Evolutionary conservation across 1,284 basidiomycete species (phyloP), one percentile per base, ranked within the genome.

Genomic region (Pseudozyma sp.): DNA sequence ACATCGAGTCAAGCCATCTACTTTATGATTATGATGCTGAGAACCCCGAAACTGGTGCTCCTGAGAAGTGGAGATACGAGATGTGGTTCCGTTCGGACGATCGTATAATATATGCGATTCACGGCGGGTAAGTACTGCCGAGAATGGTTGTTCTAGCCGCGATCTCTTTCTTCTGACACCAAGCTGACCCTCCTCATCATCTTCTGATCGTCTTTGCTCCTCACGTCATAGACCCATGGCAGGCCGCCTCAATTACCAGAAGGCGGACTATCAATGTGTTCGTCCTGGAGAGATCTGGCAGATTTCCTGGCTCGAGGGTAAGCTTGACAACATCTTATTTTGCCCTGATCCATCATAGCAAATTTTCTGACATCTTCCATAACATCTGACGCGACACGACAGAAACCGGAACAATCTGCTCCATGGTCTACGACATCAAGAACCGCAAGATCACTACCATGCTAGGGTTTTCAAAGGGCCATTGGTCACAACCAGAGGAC

Each of bases 391-490:
- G n/a, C n/a, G n/a, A n/a, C n/a, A n/a, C n/a, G n/a, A n/a, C n/a
- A 58, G 85, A 85, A 53, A 85, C 85, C 5, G 82, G 78, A 16
- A 85, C 85, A 12, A 74, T 69, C n/a, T 82, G 81, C 42, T 81
- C 81, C 13, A 70, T 86, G 25, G 76, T 77, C 16, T 76, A 81
- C 56, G 85, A 86, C 58, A 68, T 83, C 38, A 50, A 62, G 14
- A 48, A 77, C n/a, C 67, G 71, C 21, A 70, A 72, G 43, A 81
- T 85, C 59, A 82, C 77, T 18, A 85, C 84, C 8, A 77, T 80
- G 74, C 77, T 85, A 55, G 74, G 76, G n/a, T 84, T 85, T 68
- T 67, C 64, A 21, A 80, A 80, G 31, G 82, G 79, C 0, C 85
- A 85, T 66, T 85, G 82, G 83, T 70, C 82, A 19, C 45, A 72